phyloP scores from a whole-genome alignment of 768 basidiomycete genomes.

The Lactarius sp. region DNA sequence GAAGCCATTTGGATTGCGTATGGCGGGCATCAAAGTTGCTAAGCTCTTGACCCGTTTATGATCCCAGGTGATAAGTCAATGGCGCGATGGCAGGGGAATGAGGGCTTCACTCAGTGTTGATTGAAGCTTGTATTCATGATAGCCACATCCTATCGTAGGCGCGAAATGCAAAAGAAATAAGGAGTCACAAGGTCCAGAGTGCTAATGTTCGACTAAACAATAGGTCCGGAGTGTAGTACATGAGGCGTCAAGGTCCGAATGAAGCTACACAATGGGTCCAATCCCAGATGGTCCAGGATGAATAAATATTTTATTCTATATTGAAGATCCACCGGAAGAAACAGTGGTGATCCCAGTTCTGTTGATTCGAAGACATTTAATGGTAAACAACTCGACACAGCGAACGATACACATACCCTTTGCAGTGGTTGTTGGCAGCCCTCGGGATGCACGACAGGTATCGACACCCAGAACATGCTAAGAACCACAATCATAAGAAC shows the following conservation, averaged over 20 bases:
- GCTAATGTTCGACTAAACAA: neutral
- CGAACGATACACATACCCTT: constrained; percentile 36
- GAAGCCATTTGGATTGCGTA: constrained; percentile 32
- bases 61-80: constrained; percentile 36
- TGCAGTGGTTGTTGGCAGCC: constrained; percentile 60
- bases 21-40: constrained; percentile 32
- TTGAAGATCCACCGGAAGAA: constrained; percentile 3
- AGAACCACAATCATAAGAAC: neutral
- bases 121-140: constrained; percentile 10
- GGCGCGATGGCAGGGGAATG: constrained; percentile 36
- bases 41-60: constrained; percentile 11
- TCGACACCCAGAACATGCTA: constrained; percentile 83
- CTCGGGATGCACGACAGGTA: constrained; percentile 90
- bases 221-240: neutral
- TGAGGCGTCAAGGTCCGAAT: neutral
- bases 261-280: neutral
- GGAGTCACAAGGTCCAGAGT: neutral
- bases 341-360: constrained; percentile 18
- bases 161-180: neutral
- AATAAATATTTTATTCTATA: constrained; percentile 2
- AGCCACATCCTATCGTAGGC: neutral
- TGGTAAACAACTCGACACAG: neutral
- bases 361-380: neutral
- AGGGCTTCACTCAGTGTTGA: constrained; percentile 34
- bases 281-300: neutral